Base-by-base conservation (phyloP, 2,329 filamentous ascomycete species). In the Chrysosporium keratinophilum region DNA sequence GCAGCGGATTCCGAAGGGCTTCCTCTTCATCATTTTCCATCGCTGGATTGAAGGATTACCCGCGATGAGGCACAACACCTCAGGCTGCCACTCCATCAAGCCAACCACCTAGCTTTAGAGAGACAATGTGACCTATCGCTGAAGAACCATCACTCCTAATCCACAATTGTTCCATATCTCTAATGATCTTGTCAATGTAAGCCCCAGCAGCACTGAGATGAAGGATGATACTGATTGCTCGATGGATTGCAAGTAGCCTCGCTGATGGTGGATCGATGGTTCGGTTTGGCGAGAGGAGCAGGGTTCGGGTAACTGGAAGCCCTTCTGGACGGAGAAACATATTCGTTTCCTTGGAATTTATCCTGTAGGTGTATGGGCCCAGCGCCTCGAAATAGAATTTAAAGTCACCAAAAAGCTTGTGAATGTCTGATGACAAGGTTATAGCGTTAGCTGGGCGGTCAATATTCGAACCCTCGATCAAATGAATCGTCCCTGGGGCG, bases 381-480 rank as follows among this genome's bases (percentile, higher is more conserved):
- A 11, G 15, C 37, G 39, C 33, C 34, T 54, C 52, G 48, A 54
- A 11, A 31, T 7, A 35, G 39, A 39, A 48, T 50, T 31, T 14
- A 46, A 23, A 9, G 33, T 19, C 34, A 43, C 23, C 23, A 28
- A 28, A 58, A 39, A 57, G 3, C 48, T 43, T 12, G 41, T 28
- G 58, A 68, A 65, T 40, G 63, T 52, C 28, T 23, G 47, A 39
- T 7, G 62, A 63, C 33, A 72, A 60, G 5, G 67, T 71, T 14
- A 71, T 60, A 15, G 71, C 70, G 57, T 75, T 74, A n/a, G 58
- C 57, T 34, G 70, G 66, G 48, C 65, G 64, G 58, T 74, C 69
- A 52, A 74, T 72, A 9, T 72, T 62, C 31, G 57, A 51, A 46
- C 70, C 70, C 43, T 71, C 62, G 47, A 74, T 72, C 1, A 72